Base-by-base conservation (phyloP, 805 yeast genomes). In the Wickerhamiella qilinensis region DNA sequence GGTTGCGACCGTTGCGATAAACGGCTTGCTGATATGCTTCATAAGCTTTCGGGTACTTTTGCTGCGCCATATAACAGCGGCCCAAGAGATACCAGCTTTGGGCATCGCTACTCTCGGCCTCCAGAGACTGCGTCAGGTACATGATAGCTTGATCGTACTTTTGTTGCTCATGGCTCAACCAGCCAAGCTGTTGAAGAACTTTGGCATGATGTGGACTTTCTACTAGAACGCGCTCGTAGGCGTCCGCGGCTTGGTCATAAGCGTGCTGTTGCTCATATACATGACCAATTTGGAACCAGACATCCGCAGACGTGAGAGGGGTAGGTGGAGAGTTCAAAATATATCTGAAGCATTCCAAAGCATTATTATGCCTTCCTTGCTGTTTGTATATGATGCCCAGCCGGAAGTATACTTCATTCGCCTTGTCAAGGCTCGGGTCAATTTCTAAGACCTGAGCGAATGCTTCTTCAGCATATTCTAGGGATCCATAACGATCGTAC, bases 1-100 rank as follows among this genome's bases (percentile, higher is more conserved):
- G 97, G 58, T 91, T 91, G 57, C 96, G 72, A 29, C 93, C 79
- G 59, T 91, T 97, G 46, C 95, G 72, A 58, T 91, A 91, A 42
- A 91, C 98, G 11, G 97, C 97, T 57, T 86, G 96, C 63, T 91
- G 98, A 71, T 88, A 91, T 0, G 96, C 93, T 55, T 91, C 97
- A 60, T 88, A 91, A 2, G 98, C 97, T 36, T 91, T 85, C 43
- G 91, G 79, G 63, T 85, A 91, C 58, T 88, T 94, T 47, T 82
- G 85, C 52, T 88, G 74, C 30, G 94, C 78, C 97, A 91, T 88
- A 64, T 88, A 93, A 46, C 93, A 93, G 48, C 97, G 74, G 36
- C 98, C 98, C 36, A 91, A 61, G 57, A 91, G 82, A 61, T 91
- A 91, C 98, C 98, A 91, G 22, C 94, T 77, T 52, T 91, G 94